Evolutionary conservation across 2,329 filamentous ascomycete genomes (phyloP).

Genomic region (Curvularia lunata): DNA sequence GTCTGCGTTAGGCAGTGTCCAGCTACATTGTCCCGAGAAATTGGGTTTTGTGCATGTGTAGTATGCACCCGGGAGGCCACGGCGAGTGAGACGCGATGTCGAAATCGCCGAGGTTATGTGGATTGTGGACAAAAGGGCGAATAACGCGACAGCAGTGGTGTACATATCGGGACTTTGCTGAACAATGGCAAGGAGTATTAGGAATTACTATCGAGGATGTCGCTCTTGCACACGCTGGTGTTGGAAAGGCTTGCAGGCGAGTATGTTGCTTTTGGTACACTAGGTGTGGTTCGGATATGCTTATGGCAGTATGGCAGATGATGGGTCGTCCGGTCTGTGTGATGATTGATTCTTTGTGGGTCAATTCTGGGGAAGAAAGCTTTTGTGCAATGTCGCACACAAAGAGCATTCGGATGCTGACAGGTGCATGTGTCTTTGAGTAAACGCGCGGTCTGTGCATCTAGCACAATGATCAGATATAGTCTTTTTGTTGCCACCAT

Average conservation of each 20-base stretch:
- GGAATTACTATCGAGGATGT: constrained; percentile 8
- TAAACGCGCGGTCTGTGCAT: constrained; percentile 2
- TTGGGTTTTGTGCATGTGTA: constrained; percentile 40
- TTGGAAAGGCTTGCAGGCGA: constrained; percentile 19
- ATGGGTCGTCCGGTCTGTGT: constrained; percentile 4
- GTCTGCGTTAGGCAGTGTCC: constrained; percentile 30
- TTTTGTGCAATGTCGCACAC: constrained; percentile 2
- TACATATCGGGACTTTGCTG: constrained; percentile 9
- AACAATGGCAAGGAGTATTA: constrained; percentile 5
- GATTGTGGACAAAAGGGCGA: constrained; percentile 18
- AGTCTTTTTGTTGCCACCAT: constrained; percentile 29
- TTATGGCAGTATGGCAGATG: constrained; percentile 9
- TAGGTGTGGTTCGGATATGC: constrained; percentile 1
- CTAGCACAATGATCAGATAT: constrained; percentile 15
- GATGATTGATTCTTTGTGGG: constrained; percentile 4
- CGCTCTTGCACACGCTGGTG: constrained; percentile 13
- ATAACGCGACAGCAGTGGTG: constrained; percentile 13
- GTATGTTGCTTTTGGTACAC: neutral
- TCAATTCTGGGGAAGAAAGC: neutral
- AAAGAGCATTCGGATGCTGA: neutral
- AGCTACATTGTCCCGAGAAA: constrained; percentile 40
- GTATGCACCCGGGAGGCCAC: constrained; percentile 45
- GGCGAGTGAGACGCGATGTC: constrained; percentile 24
- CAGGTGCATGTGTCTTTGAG: constrained; percentile 6
- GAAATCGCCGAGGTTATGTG: constrained; percentile 6